Evolutionary conservation across 1,284 basidiomycete genomes (phyloP).

Genomic region (Uromyces viciae-fabae): DNA sequence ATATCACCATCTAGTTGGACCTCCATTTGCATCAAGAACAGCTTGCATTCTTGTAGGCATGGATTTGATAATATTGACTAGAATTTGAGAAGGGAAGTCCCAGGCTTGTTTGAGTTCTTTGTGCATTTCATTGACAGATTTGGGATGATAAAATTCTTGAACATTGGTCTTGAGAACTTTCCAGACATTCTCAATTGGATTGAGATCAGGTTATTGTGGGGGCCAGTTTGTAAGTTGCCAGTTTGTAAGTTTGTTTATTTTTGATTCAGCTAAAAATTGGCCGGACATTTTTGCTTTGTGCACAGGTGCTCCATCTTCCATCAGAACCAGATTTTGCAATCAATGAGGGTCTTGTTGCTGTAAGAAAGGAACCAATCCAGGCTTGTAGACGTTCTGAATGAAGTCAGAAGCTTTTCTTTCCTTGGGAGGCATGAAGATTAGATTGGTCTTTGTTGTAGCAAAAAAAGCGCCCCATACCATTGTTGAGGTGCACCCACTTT

Average conservation of each 20-base stretch:
- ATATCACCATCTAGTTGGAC: no score
- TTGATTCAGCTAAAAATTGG: neutral
- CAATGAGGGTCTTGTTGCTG: neutral
- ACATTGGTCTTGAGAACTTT: conserved; percentile 25
- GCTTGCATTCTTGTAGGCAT: conserved; percentile 18
- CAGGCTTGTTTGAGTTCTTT: conserved; percentile 4
- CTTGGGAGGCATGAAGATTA: conserved; percentile 3
- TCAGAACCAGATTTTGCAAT: neutral
- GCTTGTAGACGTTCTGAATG: neutral
- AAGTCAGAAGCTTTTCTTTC: neutral
- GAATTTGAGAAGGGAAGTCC: neutral
- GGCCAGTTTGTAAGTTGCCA: conserved; percentile 16
- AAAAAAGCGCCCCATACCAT: conserved; percentile 5
- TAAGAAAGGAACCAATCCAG: neutral
- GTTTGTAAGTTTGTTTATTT: neutral
- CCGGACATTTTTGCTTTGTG: neutral
- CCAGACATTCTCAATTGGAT: conserved; percentile 35
- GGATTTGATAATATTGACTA: neutral
- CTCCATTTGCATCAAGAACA: neutral
- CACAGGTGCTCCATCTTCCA: conserved; percentile 18
- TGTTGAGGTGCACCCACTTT: neutral
- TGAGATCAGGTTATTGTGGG: conserved; percentile 19
- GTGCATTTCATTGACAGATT: neutral
- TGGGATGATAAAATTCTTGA: neutral
- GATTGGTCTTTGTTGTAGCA: neutral